These are phyloP conservation scores for Phytophthora europaea DNA, from an alignment of 352 stramenopile species.

Conservation along the genomic window DNA sequence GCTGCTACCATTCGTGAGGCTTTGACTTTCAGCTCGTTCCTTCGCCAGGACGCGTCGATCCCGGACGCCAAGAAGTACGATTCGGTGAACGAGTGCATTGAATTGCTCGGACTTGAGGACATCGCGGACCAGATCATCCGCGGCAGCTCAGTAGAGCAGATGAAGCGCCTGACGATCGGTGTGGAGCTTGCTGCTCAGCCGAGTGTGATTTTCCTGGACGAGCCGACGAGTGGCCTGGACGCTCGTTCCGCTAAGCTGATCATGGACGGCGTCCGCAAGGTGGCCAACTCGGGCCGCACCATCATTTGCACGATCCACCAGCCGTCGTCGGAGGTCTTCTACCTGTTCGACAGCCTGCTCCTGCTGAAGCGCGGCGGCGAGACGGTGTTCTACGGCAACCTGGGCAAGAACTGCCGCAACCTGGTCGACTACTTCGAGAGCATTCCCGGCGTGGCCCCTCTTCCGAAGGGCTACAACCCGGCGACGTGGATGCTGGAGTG, in stretches of 20 bases:
- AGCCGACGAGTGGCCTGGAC: too few species aligned
- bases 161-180: slow-evolving; percentile 56
- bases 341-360: too few species aligned
- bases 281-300: too few species aligned
- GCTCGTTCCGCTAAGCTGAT: too few species aligned
- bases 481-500: slow-evolving; percentile 46
- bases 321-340: too few species aligned
- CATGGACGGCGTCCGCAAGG: too few species aligned
- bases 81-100: slow-evolving; percentile 35
- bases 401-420: too few species aligned
- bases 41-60: slow-evolving; percentile 53
- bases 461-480: slow-evolving; percentile 65
- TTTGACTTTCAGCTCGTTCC: slow-evolving; percentile 83
- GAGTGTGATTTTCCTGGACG: slow-evolving; percentile 20
- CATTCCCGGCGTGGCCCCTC: too few species aligned
- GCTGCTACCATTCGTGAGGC: slow-evolving; percentile 71
- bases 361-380: too few species aligned
- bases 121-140: slow-evolving; percentile 47
- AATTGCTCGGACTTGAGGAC: slow-evolving; percentile 29
- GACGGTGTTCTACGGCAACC: too few species aligned
- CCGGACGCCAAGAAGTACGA: slow-evolving; percentile 36
- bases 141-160: slow-evolving; percentile 30
- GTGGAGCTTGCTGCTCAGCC: slow-evolving; percentile 68
- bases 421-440: too few species aligned
- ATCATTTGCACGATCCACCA: too few species aligned